These are phyloP conservation scores for Ophiosphaerella narmari DNA, from an alignment of 2,329 filamentous ascomycete species.

Conservation along the genomic window DNA sequence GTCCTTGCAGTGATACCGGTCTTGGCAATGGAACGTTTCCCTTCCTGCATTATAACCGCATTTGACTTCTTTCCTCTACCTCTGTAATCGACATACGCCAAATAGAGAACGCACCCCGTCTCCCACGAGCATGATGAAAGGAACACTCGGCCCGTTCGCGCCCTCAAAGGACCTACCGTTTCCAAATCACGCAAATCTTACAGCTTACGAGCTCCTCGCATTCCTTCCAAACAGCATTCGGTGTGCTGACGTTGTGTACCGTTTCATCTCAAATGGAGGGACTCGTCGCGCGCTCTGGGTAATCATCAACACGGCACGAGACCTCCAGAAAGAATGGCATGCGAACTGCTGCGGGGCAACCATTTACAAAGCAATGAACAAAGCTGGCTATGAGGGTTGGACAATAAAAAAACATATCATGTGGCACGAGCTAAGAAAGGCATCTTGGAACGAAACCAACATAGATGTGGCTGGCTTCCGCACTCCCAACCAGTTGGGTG, in stretches of 20 bases:
- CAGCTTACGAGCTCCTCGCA: conserved; percentile 26
- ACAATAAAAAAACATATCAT: conserved; percentile 14
- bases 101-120: too few relatives aligned
- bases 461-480: conserved; percentile 10
- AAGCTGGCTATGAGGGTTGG: conserved; percentile 22
- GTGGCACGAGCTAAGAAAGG: conserved; percentile 6
- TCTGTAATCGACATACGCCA: too few relatives aligned
- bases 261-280: conserved; percentile 26
- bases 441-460: conserved; percentile 11
- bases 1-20: too few relatives aligned
- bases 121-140: not conserved
- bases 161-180: conserved; percentile 20
- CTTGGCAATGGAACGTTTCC: too few relatives aligned
- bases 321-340: conserved; percentile 10
- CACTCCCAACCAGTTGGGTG: not conserved
- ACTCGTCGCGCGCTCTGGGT: conserved; percentile 8
- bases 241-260: conserved; percentile 25
- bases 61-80: too few relatives aligned
- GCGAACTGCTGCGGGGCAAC: conserved; percentile 13
- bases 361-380: conserved; percentile 24
- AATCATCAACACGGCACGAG: conserved; percentile 23
- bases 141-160: conserved; percentile 9
- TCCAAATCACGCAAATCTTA: conserved; percentile 20
- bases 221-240: conserved; percentile 30
- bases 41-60: too few relatives aligned